Base-by-base conservation (phyloP, 2,329 filamentous ascomycete genomes). In the Neurospora crassa region DNA sequence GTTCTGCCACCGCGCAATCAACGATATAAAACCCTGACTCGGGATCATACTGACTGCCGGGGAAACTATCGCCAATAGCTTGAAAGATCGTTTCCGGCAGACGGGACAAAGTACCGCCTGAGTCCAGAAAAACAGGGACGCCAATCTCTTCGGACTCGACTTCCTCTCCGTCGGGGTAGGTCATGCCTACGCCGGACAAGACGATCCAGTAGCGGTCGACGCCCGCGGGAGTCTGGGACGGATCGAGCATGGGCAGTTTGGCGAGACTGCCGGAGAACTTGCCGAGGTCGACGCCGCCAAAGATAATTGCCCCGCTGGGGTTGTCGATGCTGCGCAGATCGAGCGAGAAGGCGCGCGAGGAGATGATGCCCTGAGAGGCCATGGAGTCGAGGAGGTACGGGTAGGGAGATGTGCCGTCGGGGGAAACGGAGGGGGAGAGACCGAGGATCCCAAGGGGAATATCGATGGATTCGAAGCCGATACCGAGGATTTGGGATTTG, bases 371-470 rank as follows among this genome's bases (percentile, higher is more conserved):
- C 74, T 87, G 82, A 0, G 79, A 75, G 1, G 80, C 80, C 77
- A 88, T 81, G 29, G 80, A 84, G 74, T 85, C 85, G 67, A 87
- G 79, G 24, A 91, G 81, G 34, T 87, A 82, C 1, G 84, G 85
- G 71, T 91, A 90, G 18, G 75, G 69, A 16, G 71, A 77, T 7
- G 5, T 3, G 3, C 70, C 10, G 71, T 77, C 70, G 75, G 45
- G 84, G 14, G 73, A 80, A 76, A 69, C 83, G 80, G 87, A 82
- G 0, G 83, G 84, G 0, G 82, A 84, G 3, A 87, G 81, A 10
- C 86, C 86, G 59, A 87, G 78, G 71, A 88, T 87, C 34, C 85
- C 85, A 72, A 84, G 82, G 20, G 84, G 81, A 73, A 86, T 83
- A n/a, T 82, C 79, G n/a, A 82, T 76, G 18, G 84, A 85, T 24